phyloP scores from a whole-genome alignment of 2,329 filamentous ascomycete species.

The Colletotrichum sp. region DNA sequence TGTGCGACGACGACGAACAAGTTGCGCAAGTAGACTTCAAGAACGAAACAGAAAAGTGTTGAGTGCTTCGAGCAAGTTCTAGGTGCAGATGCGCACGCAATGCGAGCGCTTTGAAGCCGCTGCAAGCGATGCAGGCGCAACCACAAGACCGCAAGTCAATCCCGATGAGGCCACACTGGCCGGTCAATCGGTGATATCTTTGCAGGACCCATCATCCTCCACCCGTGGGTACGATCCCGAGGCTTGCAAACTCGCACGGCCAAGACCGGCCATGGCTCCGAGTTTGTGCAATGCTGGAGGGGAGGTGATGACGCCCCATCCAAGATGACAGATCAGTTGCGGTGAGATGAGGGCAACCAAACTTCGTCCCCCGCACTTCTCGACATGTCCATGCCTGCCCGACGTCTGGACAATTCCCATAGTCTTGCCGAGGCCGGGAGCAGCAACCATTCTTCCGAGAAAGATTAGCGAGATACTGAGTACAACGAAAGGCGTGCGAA shows the following conservation, averaged over 20 bases:
- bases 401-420: background rate
- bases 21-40: background rate
- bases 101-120: background rate
- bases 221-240: background rate
- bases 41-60: background rate
- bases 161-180: constrained; percentile 5
- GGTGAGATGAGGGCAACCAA: constrained; percentile 15
- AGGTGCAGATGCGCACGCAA: constrained; percentile 7
- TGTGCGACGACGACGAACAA: background rate
- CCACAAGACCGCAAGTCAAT: background rate
- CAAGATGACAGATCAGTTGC: constrained; percentile 14
- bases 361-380: background rate
- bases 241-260: constrained; percentile 7
- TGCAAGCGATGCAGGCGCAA: constrained; percentile 4
- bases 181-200: constrained; percentile 2
- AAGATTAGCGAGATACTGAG: constrained; percentile 12
- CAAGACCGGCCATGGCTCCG: constrained; percentile 3
- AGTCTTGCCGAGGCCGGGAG: background rate
- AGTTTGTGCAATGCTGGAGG: background rate
- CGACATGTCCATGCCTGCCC: background rate
- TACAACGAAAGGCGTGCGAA: background rate
- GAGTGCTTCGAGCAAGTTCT: constrained; percentile 14
- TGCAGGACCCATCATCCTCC: constrained; percentile 9
- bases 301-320: background rate
- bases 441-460: background rate